Conservation (phyloP, 495 filamentous ascomycete species). For the Podospora comata region DNA sequence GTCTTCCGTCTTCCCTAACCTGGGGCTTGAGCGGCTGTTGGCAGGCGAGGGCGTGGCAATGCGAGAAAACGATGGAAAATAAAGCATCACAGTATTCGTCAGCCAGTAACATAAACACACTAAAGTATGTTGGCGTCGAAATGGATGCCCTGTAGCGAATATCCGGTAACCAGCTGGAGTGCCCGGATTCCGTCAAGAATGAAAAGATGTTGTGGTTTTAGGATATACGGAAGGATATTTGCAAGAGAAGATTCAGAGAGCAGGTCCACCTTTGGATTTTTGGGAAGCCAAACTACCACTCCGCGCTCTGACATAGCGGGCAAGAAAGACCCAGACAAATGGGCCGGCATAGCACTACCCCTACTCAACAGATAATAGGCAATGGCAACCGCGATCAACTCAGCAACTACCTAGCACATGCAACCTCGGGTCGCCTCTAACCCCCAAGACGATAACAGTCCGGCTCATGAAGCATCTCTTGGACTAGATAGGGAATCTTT, state of each 20-base stretch:
- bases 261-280: neutral
- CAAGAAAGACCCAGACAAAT: neutral
- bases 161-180: neutral
- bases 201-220: neutral
- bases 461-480: conserved; percentile 23
- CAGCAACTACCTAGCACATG: neutral
- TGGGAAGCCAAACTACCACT: neutral
- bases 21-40: neutral
- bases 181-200: neutral
- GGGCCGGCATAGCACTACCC: neutral
- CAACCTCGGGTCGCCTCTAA: conserved; percentile 21
- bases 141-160: neutral
- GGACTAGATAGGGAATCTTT: conserved; percentile 31
- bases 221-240: neutral
- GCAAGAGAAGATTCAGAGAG: neutral
- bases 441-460: conserved; percentile 9
- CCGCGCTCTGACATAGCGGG: neutral
- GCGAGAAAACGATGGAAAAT: neutral
- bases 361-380: neutral
- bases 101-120: neutral
- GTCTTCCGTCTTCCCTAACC: neutral
- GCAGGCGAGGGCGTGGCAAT: neutral
- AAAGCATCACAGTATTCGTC: neutral
- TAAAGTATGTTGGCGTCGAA: neutral
- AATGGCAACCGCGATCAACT: conserved; percentile 4